Conservation (phyloP, 768 basidiomycete genomes). For the Aureoboletus auriporus region DNA sequence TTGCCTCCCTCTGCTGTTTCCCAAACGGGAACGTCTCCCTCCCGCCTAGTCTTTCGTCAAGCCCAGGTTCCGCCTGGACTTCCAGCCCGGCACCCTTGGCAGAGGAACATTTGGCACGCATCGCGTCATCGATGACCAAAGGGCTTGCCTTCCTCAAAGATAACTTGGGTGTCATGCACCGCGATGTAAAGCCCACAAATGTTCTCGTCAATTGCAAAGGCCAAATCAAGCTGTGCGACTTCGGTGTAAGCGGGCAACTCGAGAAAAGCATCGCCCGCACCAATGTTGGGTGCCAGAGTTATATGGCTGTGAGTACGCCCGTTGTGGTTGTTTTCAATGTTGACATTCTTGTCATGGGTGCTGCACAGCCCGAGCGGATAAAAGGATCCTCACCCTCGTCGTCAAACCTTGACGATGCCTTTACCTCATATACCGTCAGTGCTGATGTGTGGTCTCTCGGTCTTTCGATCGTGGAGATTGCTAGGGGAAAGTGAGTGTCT, state of each 20-base stretch:
- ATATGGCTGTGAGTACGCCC: constrained; percentile 81
- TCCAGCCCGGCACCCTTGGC: constrained; percentile 40
- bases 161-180: constrained; percentile 81
- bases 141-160: constrained; percentile 97
- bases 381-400: constrained; percentile 71
- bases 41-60: constrained; percentile 29
- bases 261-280: constrained; percentile 96
- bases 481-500: constrained; percentile 52
- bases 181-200: constrained; percentile 91
- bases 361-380: constrained; percentile 84
- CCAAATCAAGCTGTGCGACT: constrained; percentile 93
- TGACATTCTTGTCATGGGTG: constrained; percentile 2
- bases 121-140: constrained; percentile 77
- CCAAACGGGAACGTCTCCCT: constrained; percentile 35
- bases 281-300: constrained; percentile 97
- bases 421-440: constrained; percentile 81
- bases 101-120: constrained; percentile 79
- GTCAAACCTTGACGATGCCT: constrained; percentile 28
- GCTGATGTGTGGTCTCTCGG: constrained; percentile 99
- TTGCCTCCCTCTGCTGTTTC: constrained; percentile 69
- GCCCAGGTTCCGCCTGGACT: constrained; percentile 32
- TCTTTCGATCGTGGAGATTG: constrained; percentile 89
- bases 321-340: constrained; percentile 1
- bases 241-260: constrained; percentile 97
- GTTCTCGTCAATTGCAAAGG: constrained; percentile 88